Base-by-base conservation (phyloP, 1,139 yeast genomes). In the Blastobotrys apis region DNA sequence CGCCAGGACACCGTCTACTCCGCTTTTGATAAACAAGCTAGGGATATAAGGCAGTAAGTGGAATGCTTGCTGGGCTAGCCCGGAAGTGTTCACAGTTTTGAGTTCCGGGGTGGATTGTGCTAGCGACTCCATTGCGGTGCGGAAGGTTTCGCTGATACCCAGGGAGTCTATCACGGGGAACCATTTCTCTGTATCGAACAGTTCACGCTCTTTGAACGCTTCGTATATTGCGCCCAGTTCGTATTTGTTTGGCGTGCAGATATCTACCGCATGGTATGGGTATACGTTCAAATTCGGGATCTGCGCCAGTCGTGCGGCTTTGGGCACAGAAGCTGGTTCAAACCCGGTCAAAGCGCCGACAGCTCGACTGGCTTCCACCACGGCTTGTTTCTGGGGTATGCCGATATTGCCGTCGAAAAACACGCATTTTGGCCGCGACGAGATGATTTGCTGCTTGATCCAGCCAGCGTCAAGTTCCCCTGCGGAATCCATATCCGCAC, bases 401-500 rank as follows among this genome's bases (percentile, higher is more conserved):
- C 83, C 74, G 8, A 87, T 64, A 57, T 87, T 87, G 36, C 88
- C 83, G 58, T 87, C 96, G 36, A 82, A 58, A 2, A 83, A 70
- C 3, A 84, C 72, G 34, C 69, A 63, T 6, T 79, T 51, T 5
- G 67, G 63, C 21, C 47, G 46, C 1, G 62, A 57, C 2, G 50
- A 41, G 16, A 47, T 40, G 16, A 64, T 51, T 22, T 52, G 47
- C 3, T 58, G 44, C 3, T 61, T 53, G 2, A 83, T 69, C 49
- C 73, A 74, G 0, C 62, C 61, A 0, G 64, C 47, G 22, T 76
- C 68, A 45, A 79, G 54, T 22, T 72, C 67, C 53, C 84, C 86
- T 15, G 82, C 68, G 10, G 83, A 77, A 10, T 69, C 69, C 96
- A 88, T 87, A 58, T 85, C 95, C 3, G 95, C 92, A 59, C 88